Base-by-base conservation (phyloP, 1,284 basidiomycete genomes). In the Trichosporon coremiiforme region DNA sequence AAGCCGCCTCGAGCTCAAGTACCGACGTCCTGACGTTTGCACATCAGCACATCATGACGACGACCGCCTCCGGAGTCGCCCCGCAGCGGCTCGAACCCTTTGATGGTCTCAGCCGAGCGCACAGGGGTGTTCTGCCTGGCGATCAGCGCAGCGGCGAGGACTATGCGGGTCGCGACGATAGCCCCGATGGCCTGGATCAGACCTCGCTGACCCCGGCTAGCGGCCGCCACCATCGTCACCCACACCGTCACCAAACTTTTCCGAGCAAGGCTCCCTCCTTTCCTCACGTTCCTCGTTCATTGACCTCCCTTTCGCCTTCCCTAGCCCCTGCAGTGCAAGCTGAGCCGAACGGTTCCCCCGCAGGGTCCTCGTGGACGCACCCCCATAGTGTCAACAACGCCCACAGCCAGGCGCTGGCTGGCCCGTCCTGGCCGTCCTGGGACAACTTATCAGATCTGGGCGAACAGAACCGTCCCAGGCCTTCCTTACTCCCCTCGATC, bases 381-480 rank as follows among this genome's bases (percentile, higher is more conserved):
- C 50, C 20, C n/a, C 20, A 20, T 5, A 13, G 45, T 47, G 17
- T 47, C 45, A 47, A n/a, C 45, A 47, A 20, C 45, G 45, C 45
- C 41, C 17, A 45, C 41, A 45, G 41, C 41, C 41, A n/a, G 41
- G 36, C 36, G 36, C 36, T 13, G 45, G 9, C 50, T 22, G 50
- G 17, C 41, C 41, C 50, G 50, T 53, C 50, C 50, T 25, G 50
- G 50, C 50, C 50, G 20, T 53, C 50, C 50, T 53, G 20, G 50
- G 20, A 17, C 45, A 53, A 25, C 50, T 20, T 53, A 25, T 8
- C 22, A 20, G 50, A 53, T 20, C 20, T 25, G 50, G 22, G n/a
- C 0, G 50, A 25, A 7, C 50, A 7, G 8, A 53, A 22, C 50
- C 15, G 6, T 6, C 20, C 50, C 22, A 25, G 50, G 4, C 50